Evolutionary conservation across 2,329 filamentous ascomycete genomes (phyloP), one percentile per base, ranked within the genome.

Genomic region (Phaeomoniella chlamydospora): DNA sequence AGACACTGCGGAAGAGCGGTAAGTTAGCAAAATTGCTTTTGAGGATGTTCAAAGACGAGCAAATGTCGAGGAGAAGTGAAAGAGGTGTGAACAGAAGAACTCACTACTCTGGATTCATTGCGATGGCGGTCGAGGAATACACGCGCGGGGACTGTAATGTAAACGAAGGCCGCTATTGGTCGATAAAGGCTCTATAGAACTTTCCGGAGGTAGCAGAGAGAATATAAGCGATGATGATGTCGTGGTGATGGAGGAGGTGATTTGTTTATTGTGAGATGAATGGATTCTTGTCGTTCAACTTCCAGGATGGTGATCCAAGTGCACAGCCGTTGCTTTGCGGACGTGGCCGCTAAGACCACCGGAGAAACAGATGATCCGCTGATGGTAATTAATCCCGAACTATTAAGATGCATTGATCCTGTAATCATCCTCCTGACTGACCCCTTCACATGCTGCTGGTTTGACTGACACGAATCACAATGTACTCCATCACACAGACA

Each of bases 21-120:
- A 26, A 26, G 22, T 26, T n/a, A 26, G 22, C 22, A 26, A 26
- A 6, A 26, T n/a, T n/a, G n/a, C n/a, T n/a, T n/a, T n/a, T n/a
- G n/a, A n/a, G n/a, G n/a, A 26, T n/a, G 6, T 9, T 26, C 22
- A 26, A 26, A 9, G 22, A 9, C 22, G 22, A 26, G n/a, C 22
- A n/a, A 26, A n/a, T 26, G 6, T 26, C 9, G 22, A 26, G 6
- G 22, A 26, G n/a, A n/a, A 26, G n/a, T 9, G 22, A 6, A n/a
- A 6, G 22, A 26, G 18, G 29, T 16, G 13, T 31, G 16, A 12
- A 13, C 6, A 35, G 26, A 38, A 39, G 31, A 34, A 54, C 61
- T 52, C 55, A 65, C 61, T 51, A 65, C 61, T 65, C 61, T 44
- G 61, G 61, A 51, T 64, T 64, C 61, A 65, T 65, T 49, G 49